Evolutionary conservation across 2,329 filamentous ascomycete genomes (phyloP).

Genomic region (Tolypocladium pustulatum): DNA sequence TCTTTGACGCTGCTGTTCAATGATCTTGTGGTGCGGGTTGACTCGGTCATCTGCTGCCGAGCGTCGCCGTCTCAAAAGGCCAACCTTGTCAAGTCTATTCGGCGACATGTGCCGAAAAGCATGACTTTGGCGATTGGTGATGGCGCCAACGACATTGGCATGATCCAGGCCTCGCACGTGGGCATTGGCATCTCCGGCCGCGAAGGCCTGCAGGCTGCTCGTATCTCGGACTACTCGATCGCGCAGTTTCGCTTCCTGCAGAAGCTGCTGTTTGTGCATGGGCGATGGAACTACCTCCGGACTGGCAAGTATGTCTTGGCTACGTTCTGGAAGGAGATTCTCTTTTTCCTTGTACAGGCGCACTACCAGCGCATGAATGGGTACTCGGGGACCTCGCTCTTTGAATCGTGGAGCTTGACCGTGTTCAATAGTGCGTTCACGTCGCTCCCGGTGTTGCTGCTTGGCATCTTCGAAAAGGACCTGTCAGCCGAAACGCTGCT

Average conservation of each 20-base stretch:
- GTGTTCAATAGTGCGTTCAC: slow-evolving; percentile 96
- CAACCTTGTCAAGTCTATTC: slow-evolving; percentile 63
- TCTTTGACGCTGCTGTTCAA: slow-evolving; percentile 55
- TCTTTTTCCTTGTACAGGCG: slow-evolving; percentile 79
- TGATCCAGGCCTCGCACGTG: slow-evolving; percentile 81
- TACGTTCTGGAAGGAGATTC: slow-evolving; percentile 82
- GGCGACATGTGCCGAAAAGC: slow-evolving; percentile 25
- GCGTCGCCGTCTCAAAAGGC: slow-evolving; percentile 87
- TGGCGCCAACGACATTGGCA: slow-evolving; percentile 88
- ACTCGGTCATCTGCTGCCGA: slow-evolving; percentile 88
- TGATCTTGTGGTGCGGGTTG: slow-evolving; percentile 66
- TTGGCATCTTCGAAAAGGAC: slow-evolving; percentile 89
- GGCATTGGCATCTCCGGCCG: slow-evolving; percentile 88
- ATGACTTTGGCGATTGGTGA: slow-evolving; percentile 87
- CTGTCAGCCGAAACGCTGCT: slow-evolving; percentile 72
- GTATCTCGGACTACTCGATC: slow-evolving; percentile 85
- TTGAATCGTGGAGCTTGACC: slow-evolving; percentile 76
- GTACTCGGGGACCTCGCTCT: slow-evolving; percentile 84
- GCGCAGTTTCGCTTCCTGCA: slow-evolving; percentile 87
- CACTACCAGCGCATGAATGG: slow-evolving; percentile 75
- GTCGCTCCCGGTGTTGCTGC: slow-evolving; percentile 74
- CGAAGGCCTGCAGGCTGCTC: slow-evolving; percentile 80
- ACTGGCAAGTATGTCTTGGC: slow-evolving; percentile 82
- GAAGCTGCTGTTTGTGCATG: slow-evolving; percentile 73
- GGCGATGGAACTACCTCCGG: slow-evolving; percentile 81